These are phyloP conservation scores for Populus ilicifolia DNA, from an alignment of 345 rosid species.

Conservation along the genomic window DNA sequence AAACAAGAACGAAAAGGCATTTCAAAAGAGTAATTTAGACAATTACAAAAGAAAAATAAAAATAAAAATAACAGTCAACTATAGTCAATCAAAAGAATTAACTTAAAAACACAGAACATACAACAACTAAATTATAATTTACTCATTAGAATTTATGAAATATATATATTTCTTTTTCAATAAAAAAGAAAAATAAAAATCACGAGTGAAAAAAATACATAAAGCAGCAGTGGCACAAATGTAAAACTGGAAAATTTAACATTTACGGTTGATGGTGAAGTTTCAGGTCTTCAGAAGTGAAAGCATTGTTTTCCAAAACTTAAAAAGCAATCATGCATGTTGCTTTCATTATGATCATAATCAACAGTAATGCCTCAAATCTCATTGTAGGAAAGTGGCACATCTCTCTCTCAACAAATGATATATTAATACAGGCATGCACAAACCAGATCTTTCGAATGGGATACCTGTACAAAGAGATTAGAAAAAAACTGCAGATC, in stretches of 20 bases:
- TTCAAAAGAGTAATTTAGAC: too few relatives aligned
- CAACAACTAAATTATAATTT: too few relatives aligned
- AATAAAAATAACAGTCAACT: too few relatives aligned
- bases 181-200: too few relatives aligned
- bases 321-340: not conserved
- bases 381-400: too few relatives aligned
- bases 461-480: not conserved
- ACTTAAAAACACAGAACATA: too few relatives aligned
- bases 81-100: too few relatives aligned
- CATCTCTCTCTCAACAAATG: not conserved
- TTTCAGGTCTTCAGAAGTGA: not conserved
- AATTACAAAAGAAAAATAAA: too few relatives aligned
- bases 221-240: not conserved
- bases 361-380: not conserved
- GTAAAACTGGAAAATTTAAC: not conserved
- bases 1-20: too few relatives aligned
- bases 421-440: slow-evolving; percentile 3
- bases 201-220: too few relatives aligned
- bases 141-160: not conserved
- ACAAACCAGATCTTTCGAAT: not conserved
- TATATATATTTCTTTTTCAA: not conserved
- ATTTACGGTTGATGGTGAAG: not conserved
- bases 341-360: not conserved
- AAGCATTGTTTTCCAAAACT: not conserved
- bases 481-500: not conserved